Percentiles rank a stretch among this genome's conserved stretches.
These are phyloP conservation scores for Pleurotus pulmonarius DNA, from an alignment of 768 basidiomycete genomes.

Conservation along the genomic window DNA sequence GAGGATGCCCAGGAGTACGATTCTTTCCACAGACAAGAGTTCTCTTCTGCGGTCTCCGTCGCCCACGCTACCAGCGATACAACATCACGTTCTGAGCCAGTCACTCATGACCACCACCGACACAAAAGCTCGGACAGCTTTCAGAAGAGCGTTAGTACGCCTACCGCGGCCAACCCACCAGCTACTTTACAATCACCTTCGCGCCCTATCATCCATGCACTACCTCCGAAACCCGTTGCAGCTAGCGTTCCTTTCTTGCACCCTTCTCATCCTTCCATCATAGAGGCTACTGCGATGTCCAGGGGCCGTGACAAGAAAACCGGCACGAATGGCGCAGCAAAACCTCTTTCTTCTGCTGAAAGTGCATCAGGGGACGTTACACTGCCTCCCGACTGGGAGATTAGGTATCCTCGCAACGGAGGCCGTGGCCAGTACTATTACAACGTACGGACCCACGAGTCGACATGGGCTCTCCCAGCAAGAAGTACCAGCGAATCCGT, in stretches of 20 bases:
- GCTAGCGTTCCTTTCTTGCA: conserved; percentile 48
- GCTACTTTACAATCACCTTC: conserved; percentile 12
- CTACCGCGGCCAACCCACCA: conserved; percentile 12
- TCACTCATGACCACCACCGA: neutral
- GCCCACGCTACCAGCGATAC: neutral
- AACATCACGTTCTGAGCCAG: neutral
- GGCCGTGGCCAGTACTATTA: conserved; percentile 51
- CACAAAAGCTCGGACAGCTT: neutral
- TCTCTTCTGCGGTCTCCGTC: neutral
- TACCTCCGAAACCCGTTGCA: conserved; percentile 63
- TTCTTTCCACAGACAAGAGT: conserved; percentile 22
- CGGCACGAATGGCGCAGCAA: conserved; percentile 19
- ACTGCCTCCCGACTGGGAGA: conserved; percentile 62
- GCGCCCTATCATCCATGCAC: conserved; percentile 50
- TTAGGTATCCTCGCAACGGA: conserved; percentile 46
- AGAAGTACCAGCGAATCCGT: conserved; percentile 21
- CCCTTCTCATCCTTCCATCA: conserved; percentile 54
- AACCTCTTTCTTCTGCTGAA: conserved; percentile 15
- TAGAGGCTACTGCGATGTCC: conserved; percentile 62
- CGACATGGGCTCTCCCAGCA: conserved; percentile 56
- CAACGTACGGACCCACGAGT: conserved; percentile 50
- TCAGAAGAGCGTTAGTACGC: conserved; percentile 11
- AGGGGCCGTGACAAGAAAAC: conserved; percentile 39
- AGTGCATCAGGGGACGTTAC: conserved; percentile 22
- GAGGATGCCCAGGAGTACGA: conserved; percentile 52